phyloP scores from a whole-genome alignment of 805 yeast species.

The Wickerhamiella parazyma region DNA sequence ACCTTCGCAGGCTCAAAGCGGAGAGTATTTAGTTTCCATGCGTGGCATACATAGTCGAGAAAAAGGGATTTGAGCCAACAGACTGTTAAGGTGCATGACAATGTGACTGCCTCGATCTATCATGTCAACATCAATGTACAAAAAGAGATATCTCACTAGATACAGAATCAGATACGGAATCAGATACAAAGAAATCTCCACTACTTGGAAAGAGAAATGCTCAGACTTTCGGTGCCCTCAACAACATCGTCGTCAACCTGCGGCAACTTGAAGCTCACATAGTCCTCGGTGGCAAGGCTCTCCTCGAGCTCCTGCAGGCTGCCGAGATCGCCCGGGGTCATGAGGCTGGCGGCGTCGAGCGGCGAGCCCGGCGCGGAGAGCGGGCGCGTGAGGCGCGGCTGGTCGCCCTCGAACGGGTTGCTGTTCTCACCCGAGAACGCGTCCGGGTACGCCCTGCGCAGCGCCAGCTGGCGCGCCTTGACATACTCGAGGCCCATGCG shows the following conservation, averaged over 20 bases:
- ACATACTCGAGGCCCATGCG: conserved; percentile 95
- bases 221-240: background rate
- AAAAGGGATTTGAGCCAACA: too few relatives aligned
- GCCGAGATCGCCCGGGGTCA: conserved; percentile 99
- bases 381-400: conserved; percentile 67
- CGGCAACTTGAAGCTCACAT: conserved; percentile 33
- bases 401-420: conserved; percentile 24
- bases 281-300: conserved; percentile 59
- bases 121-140: too few relatives aligned
- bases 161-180: too few relatives aligned
- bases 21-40: background rate
- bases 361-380: conserved; percentile 97
- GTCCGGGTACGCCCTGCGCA: conserved; percentile 89
- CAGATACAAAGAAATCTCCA: too few relatives aligned
- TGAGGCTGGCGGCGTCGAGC: conserved; percentile 51
- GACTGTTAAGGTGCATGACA: too few relatives aligned
- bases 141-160: too few relatives aligned
- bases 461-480: conserved; percentile 83
- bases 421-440: conserved; percentile 36
- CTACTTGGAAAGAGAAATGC: conserved; percentile 1
- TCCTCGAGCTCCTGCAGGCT: conserved; percentile 81
- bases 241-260: conserved; percentile 23
- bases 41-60: too few relatives aligned
- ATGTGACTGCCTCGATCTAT: too few relatives aligned
- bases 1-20: conserved; percentile 2